A percentile compares a stretch with the other conserved stretches of the same genome.
These are phyloP conservation scores for Calonectria hongkongensis DNA, from an alignment of 2,329 filamentous ascomycete species.

Conservation along the genomic window DNA sequence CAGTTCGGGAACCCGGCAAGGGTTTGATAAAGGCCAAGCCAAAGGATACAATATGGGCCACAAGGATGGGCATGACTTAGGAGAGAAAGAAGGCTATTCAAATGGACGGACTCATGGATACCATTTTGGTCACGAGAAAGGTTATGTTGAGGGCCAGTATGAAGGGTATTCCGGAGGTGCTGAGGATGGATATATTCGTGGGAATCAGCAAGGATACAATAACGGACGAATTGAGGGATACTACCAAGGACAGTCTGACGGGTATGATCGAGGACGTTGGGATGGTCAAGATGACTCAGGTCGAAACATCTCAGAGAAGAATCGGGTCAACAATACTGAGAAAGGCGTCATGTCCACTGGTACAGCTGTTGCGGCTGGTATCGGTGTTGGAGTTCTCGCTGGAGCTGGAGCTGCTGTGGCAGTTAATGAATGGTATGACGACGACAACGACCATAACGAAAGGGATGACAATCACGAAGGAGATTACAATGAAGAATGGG, in stretches of 20 bases:
- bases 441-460: background rate
- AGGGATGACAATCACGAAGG: background rate
- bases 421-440: conserved; percentile 1
- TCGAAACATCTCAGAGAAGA: background rate
- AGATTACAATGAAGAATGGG: background rate
- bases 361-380: background rate
- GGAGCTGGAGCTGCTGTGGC: background rate
- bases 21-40: background rate
- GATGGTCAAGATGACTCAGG: background rate
- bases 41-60: background rate
- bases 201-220: conserved; percentile 3
- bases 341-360: conserved; percentile 9
- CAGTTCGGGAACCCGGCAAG: background rate
- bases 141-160: background rate
- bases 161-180: background rate
- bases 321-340: background rate
- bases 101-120: conserved; percentile 12
- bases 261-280: background rate
- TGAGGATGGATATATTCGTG: background rate
- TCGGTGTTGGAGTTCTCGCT: background rate
- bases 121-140: background rate
- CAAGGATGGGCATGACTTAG: background rate
- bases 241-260: background rate
- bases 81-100: background rate
- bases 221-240: background rate